Percentiles rank a stretch among this genome's conserved stretches.
phyloP scores from a whole-genome alignment of 1,284 basidiomycete species.

The Malassezia yamatoensis region DNA sequence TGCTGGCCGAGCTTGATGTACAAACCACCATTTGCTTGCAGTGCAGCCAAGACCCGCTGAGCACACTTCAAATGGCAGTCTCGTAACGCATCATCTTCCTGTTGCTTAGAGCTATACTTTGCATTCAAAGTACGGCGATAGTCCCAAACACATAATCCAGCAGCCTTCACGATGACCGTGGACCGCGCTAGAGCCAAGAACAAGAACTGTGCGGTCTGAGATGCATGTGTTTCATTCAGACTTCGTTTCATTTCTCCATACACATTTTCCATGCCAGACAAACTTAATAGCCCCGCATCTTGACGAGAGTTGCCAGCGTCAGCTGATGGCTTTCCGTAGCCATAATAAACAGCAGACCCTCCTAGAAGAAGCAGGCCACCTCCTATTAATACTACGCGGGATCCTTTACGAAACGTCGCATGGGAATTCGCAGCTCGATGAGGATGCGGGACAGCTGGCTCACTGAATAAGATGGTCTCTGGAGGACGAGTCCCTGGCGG shows the following conservation, averaged over 20 bases:
- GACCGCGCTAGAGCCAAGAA: slow-evolving; percentile 36
- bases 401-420: slow-evolving; percentile 28
- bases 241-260: slow-evolving; percentile 13
- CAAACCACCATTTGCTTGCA: slow-evolving; percentile 67
- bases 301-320: slow-evolving; percentile 18
- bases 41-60: slow-evolving; percentile 34
- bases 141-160: slow-evolving; percentile 44
- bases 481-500: slow-evolving; percentile 31
- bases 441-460: slow-evolving; percentile 44
- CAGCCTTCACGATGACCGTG: slow-evolving; percentile 43
- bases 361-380: slow-evolving; percentile 13
- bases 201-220: slow-evolving; percentile 23
- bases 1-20: slow-evolving; percentile 68
- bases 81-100: slow-evolving; percentile 30
- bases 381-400: slow-evolving; percentile 14
- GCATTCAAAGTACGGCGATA: slow-evolving; percentile 39
- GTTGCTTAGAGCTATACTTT: slow-evolving; percentile 24
- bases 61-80: slow-evolving; percentile 45
- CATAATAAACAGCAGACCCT: slow-evolving; percentile 20
- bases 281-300: background rate
- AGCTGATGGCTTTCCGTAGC: slow-evolving; percentile 22
- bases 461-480: slow-evolving; percentile 35
- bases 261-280: slow-evolving; percentile 7
- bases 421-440: slow-evolving; percentile 38
- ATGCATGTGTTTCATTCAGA: slow-evolving; percentile 7